Conservation (phyloP, 345 rosid species). For the Aquilaria sinensis region DNA sequence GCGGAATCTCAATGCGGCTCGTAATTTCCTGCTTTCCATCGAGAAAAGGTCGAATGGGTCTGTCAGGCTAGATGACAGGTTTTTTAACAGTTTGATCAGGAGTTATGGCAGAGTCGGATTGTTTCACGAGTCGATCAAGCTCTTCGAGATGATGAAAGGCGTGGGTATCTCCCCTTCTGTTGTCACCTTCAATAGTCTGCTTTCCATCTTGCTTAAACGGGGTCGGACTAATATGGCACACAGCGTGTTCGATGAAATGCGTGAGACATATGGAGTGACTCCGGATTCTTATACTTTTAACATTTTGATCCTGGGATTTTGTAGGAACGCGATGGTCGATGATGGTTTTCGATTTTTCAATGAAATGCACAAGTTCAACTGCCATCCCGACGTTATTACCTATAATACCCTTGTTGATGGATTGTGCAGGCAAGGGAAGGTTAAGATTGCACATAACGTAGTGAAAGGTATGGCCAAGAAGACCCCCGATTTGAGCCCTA, state of each 20-base stretch:
- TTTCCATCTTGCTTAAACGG: conserved; percentile 53
- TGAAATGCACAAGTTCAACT: conserved; percentile 47
- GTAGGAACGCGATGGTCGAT: conserved; percentile 65
- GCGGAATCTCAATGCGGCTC: conserved; percentile 61
- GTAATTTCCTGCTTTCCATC: conserved; percentile 67
- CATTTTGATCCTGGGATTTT: conserved; percentile 64
- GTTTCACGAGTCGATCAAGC: conserved; percentile 60
- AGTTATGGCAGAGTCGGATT: conserved; percentile 64
- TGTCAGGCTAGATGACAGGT: conserved; percentile 55
- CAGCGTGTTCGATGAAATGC: conserved; percentile 75
- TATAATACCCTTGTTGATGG: conserved; percentile 86
- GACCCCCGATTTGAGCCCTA: conserved; percentile 38
- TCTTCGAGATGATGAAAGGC: conserved; percentile 59
- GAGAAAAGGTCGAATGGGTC: conserved; percentile 48
- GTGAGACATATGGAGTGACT: conserved; percentile 55
- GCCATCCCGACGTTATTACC: conserved; percentile 62
- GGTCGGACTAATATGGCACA: conserved; percentile 66
- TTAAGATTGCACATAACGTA: conserved; percentile 61
- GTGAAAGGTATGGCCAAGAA: conserved; percentile 61
- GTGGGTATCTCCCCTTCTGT: conserved; percentile 64
- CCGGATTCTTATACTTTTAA: conserved; percentile 73
- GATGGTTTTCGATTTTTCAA: conserved; percentile 57
- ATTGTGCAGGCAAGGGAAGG: conserved; percentile 74
- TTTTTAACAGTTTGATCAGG: conserved; percentile 68
- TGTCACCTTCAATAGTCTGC: conserved; percentile 60